Base-by-base conservation (phyloP, 2,329 filamentous ascomycete species). In the Zymoseptoria crescenta region DNA sequence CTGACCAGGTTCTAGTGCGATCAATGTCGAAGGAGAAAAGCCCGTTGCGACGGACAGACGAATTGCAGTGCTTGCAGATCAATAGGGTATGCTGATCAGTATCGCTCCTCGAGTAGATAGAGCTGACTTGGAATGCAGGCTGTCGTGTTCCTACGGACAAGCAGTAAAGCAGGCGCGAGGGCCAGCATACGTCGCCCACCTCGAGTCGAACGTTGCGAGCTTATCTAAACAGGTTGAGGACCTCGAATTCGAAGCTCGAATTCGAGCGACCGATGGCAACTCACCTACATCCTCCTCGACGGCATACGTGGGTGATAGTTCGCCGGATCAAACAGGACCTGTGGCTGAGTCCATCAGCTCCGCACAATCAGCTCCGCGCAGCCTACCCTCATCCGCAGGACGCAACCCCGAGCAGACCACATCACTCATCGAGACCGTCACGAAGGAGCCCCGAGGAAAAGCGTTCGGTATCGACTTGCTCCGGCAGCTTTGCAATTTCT, bases 111-210 rank as follows among this genome's bases (percentile, higher is more conserved):
- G 27, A 52, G 21, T 4, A 51, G 29, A 8, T 7, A 21, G 20
- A 21, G 45, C 56, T 62, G 19, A 58, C 49, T 20, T 45, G 13
- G 29, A 21, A 27, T 20, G 4, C 49, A 65, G 62, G 10, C 50
- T 65, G n/a, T 56, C 62, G 52, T 65, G 64, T 51, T 65, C 64
- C 2, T 65, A 63, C 28, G 64, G 64, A 1, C 59, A 64, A 29
- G 56, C 56, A 30, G 57, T 63, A 10, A 65, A 65, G 57, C 64
- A 65, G 30, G 53, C 64, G 19, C 54, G 62, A 51, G 64, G 64
- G 24, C 62, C 62, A n/a, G 58, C 59, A 16, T 65, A 65, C 41
- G 60, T 65, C 19, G 64, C 60, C 8, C 60, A 64, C 51, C 57
- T 65, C 7, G 64, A 65, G 49, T 61, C 16, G 13, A 45, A 45